phyloP scores from a whole-genome alignment of 306 rosid species.

The Cyclanthera cordifolia region DNA sequence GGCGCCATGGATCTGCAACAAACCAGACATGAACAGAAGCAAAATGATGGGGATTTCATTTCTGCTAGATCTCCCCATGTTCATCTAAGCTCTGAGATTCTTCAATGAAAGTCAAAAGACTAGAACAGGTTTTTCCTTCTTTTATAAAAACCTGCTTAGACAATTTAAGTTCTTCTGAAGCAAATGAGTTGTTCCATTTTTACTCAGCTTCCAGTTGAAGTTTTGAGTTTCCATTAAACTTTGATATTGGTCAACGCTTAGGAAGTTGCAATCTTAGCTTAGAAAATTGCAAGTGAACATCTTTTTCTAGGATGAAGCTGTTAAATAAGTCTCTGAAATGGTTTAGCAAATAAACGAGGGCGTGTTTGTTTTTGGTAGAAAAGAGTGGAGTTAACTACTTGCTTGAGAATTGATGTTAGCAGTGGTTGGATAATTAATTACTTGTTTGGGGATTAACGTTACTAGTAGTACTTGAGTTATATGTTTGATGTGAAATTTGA shows the following conservation, averaged over 20 bases:
- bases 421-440: too few relatives aligned
- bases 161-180: not conserved
- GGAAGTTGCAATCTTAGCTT: constrained; percentile 10
- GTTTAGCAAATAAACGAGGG: too few relatives aligned
- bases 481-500: too few relatives aligned
- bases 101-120: constrained; percentile 6
- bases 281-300: not conserved
- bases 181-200: constrained; percentile 7
- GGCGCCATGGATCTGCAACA: constrained; percentile 22
- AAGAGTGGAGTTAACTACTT: too few relatives aligned
- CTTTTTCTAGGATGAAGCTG: too few relatives aligned
- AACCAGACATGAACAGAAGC: constrained; percentile 24
- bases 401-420: too few relatives aligned
- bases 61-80: constrained; percentile 32
- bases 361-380: too few relatives aligned
- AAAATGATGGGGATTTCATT: constrained; percentile 14
- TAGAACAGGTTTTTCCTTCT: not conserved
- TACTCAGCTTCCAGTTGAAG: constrained; percentile 8
- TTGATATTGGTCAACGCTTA: constrained; percentile 23
- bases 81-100: not conserved
- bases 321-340: too few relatives aligned
- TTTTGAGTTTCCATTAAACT: not conserved
- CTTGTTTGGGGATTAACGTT: too few relatives aligned
- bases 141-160: constrained; percentile 14
- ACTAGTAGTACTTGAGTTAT: too few relatives aligned